These are phyloP conservation scores for Tolypocladium capitatum DNA, from an alignment of 2,329 filamentous ascomycete species.

Conservation along the genomic window DNA sequence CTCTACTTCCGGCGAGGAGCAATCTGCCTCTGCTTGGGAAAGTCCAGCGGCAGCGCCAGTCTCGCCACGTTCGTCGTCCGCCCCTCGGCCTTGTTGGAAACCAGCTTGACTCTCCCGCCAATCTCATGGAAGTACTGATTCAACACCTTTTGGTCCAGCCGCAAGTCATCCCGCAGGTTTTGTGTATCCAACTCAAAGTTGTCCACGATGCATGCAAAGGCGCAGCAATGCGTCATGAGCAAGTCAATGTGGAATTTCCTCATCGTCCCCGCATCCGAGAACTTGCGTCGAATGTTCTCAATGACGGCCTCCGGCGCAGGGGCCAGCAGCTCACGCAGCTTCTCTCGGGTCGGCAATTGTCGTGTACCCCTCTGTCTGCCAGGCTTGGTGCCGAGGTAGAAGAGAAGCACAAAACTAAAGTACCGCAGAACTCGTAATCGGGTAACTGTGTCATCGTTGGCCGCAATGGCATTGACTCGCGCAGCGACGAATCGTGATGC, in stretches of 20 bases:
- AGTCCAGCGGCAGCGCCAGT: slow-evolving; percentile 65
- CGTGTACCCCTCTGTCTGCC: slow-evolving; percentile 33
- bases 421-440: slow-evolving; percentile 49
- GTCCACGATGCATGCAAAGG: slow-evolving; percentile 57
- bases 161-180: slow-evolving; percentile 57
- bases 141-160: slow-evolving; percentile 57
- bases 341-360: slow-evolving; percentile 46
- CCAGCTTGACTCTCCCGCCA: slow-evolving; percentile 52
- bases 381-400: slow-evolving; percentile 34
- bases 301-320: slow-evolving; percentile 49
- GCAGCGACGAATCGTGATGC: slow-evolving; percentile 52
- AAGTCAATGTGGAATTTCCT: slow-evolving; percentile 60
- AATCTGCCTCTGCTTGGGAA: slow-evolving; percentile 49
- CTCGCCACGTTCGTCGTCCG: slow-evolving; percentile 46
- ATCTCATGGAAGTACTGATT: slow-evolving; percentile 63
- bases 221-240: slow-evolving; percentile 60
- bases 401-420: slow-evolving; percentile 41
- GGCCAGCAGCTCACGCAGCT: slow-evolving; percentile 42
- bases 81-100: slow-evolving; percentile 49
- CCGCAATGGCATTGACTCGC: slow-evolving; percentile 41
- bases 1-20: slow-evolving; percentile 16
- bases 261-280: slow-evolving; percentile 50
- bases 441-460: slow-evolving; percentile 37
- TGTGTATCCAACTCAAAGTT: slow-evolving; percentile 60
- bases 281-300: slow-evolving; percentile 55